Evolutionary conservation across 2,329 filamentous ascomycete genomes (phyloP).

Genomic region (Cercospora berteroae): DNA sequence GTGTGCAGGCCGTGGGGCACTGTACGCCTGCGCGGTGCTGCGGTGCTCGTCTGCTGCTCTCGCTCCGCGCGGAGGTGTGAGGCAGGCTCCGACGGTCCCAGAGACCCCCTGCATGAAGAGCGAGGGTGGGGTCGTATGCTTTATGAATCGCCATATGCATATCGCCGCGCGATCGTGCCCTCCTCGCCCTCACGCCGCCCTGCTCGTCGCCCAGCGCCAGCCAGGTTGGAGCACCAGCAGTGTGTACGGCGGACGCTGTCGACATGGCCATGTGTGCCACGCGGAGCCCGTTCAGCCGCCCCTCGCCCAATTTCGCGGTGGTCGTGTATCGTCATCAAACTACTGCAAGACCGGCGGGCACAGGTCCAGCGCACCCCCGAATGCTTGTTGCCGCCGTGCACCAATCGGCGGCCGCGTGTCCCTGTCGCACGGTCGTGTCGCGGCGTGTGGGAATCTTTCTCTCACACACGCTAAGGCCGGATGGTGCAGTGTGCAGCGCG

Average conservation of each 20-base stretch:
- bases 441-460: neutral
- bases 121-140: neutral
- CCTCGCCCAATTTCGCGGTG: neutral
- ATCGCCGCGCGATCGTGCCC: neutral
- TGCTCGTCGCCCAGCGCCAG: neutral
- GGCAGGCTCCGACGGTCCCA: neutral
- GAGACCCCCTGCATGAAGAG: constrained; percentile 1
- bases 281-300: neutral
- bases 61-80: neutral
- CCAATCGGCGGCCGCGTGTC: neutral
- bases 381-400: neutral
- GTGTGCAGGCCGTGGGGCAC: neutral
- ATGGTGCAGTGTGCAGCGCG: neutral
- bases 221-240: neutral
- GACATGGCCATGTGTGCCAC: neutral
- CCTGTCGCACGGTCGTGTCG: neutral
- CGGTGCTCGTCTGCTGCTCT: neutral
- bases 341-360: neutral
- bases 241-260: neutral
- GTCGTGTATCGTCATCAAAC: constrained; percentile 3
- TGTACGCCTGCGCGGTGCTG: neutral
- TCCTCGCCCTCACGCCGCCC: neutral
- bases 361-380: neutral
- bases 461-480: constrained; percentile 7
- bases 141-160: constrained; percentile 3